Conservation (phyloP, 257 asterid species). For the Lithospermum erythrorhizon region DNA sequence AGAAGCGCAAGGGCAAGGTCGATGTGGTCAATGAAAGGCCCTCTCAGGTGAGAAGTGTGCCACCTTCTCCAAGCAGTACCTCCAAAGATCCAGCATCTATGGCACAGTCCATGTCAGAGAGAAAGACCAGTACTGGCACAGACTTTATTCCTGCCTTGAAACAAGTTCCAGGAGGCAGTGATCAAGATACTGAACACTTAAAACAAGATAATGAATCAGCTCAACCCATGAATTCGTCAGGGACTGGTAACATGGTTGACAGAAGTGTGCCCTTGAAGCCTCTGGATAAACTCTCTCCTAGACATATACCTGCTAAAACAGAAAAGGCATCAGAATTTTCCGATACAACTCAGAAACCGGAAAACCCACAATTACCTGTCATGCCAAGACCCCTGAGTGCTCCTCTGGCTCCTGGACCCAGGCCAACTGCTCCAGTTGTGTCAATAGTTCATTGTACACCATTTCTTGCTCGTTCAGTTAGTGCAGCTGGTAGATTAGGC, state of each 20-base stretch:
- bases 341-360: constrained; percentile 19
- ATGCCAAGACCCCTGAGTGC: constrained; percentile 84
- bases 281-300: neutral
- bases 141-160: constrained; percentile 25
- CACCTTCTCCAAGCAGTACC: constrained; percentile 49
- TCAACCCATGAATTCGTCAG: constrained; percentile 21
- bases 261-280: constrained; percentile 27
- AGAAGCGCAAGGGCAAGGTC: constrained; percentile 20
- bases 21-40: constrained; percentile 21
- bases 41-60: constrained; percentile 15
- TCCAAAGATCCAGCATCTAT: constrained; percentile 23
- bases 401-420: constrained; percentile 49
- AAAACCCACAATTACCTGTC: constrained; percentile 23
- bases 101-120: constrained; percentile 25
- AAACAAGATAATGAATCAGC: constrained; percentile 27
- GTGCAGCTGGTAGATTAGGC: constrained; percentile 70
- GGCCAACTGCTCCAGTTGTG: constrained; percentile 43
- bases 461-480: constrained; percentile 52
- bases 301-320: neutral
- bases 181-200: too few relatives aligned
- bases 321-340: neutral
- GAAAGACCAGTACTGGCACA: constrained; percentile 20
- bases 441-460: constrained; percentile 52
- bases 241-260: constrained; percentile 22
- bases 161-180: constrained; percentile 27